A percentile compares a stretch with the other conserved stretches of the same genome.
Conservation (phyloP, 371 early-diverging fungal species). For the Mycotypha africana region DNA sequence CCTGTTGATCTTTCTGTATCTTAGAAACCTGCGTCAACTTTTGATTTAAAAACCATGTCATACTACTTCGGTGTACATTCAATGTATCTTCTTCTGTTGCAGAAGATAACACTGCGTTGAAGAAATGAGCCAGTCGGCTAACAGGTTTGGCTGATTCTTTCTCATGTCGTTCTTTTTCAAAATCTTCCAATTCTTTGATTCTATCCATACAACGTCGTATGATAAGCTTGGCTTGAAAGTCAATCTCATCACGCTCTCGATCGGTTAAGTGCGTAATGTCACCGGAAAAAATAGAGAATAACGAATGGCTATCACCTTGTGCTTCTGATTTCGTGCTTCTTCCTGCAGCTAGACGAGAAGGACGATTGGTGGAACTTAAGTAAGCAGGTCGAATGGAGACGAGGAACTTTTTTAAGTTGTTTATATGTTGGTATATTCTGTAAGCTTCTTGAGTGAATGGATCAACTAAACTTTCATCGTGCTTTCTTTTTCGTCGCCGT, state of each 20-base stretch:
- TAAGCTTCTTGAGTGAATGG: conserved; percentile 49
- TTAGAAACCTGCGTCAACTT: conserved; percentile 44
- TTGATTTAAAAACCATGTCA: conserved; percentile 51
- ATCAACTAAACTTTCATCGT: conserved; percentile 22
- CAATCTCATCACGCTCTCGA: conserved; percentile 53
- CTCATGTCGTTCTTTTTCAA: conserved; percentile 27
- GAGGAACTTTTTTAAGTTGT: conserved; percentile 35
- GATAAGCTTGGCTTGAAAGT: conserved; percentile 52
- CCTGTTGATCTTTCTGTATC: conserved; percentile 51
- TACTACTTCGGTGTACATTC: conserved; percentile 44
- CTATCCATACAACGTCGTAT: conserved; percentile 50
- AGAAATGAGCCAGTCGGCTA: conserved; percentile 14
- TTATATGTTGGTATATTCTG: conserved; percentile 41
- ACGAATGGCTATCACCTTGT: conserved; percentile 4
- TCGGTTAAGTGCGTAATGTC: conserved; percentile 34
- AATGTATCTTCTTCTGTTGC: conserved; percentile 30
- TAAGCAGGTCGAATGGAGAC: conserved; percentile 43
- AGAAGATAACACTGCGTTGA: conserved; percentile 9
- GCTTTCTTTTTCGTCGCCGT: conserved; percentile 3
- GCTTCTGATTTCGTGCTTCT: background rate
- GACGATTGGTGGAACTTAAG: conserved; percentile 24
- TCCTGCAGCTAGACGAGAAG: conserved; percentile 8
- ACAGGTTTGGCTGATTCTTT: conserved; percentile 9
- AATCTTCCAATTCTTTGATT: conserved; percentile 44
- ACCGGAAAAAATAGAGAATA: conserved; percentile 33